Evolutionary conservation across 331 rosid genomes (phyloP), one percentile per base, ranked within the genome.

Genomic region (Malus hybrid): DNA sequence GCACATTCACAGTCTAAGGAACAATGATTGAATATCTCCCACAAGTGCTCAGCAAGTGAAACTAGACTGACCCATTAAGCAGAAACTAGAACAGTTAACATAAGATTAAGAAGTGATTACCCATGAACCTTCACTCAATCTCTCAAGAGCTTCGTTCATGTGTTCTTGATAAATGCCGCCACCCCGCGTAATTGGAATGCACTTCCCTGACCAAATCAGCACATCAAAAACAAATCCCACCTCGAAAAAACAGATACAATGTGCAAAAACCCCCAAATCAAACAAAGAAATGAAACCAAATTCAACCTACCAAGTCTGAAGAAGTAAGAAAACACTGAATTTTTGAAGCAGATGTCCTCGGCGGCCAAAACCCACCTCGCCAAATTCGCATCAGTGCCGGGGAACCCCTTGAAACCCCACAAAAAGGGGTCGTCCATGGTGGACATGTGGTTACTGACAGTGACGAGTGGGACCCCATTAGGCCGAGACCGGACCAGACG

Each of bases 361-460:
- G 97, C 97, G 19, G 97, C 81, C 24, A 92, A 85, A 5, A 90
- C 96, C 97, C 99, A 94, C 39, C 99, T 79, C 55, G 84, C 84
- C 53, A 87, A 74, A 16, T 72, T 83, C 5, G 90, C 66, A 61
- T 94, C 86, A 5, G 52, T 77, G 58, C 72, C 70, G 14, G 99
- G 97, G 61, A 92, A 94, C 22, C 96, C 97, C 79, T 79, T 84
- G 77, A 94, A 92, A 1, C 90, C 97, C 99, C 99, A 94, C 86
- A 94, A 75, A 6, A 82, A 46, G 0, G 97, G 99, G 86, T 94
- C 99, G 70, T 94, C 99, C 81, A 94, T 82, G 87, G 96, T 92
- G 78, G 99, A 94, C 97, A 92, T 90, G 81, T 94, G 99, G 68
- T 94, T 94, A 93, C 97, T 88, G 4, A 92, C 90, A 36, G 97